phyloP scores from a whole-genome alignment of 148 eudicot species.

The Vaccinium darrowii region DNA sequence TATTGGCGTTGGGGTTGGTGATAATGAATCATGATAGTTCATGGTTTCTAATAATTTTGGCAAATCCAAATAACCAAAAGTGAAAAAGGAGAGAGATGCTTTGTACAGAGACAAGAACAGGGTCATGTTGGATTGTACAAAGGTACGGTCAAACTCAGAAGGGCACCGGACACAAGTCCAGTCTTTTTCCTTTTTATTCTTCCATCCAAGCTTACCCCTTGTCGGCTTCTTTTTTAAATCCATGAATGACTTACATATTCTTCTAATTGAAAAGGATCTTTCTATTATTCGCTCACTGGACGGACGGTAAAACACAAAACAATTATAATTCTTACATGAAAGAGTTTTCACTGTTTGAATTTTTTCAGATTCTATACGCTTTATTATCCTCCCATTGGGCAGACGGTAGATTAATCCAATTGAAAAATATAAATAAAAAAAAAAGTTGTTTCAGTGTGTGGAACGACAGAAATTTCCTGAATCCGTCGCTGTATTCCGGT shows the following conservation, averaged over 20 bases:
- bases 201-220: background rate
- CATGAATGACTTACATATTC: background rate
- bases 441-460: background rate
- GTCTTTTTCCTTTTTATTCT: background rate
- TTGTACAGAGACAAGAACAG: background rate
- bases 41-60: background rate
- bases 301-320: too few relatives aligned
- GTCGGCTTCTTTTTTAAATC: constrained; percentile 10
- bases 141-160: background rate
- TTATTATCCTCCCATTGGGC: too few relatives aligned
- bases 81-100: background rate
- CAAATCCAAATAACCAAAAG: background rate
- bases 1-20: background rate
- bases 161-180: background rate
- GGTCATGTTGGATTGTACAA: background rate
- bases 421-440: background rate
- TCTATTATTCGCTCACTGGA: too few relatives aligned
- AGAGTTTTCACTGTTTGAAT: too few relatives aligned
- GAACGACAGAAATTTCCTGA: background rate
- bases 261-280: background rate
- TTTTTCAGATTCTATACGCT: too few relatives aligned
- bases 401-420: too few relatives aligned
- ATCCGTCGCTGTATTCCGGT: background rate
- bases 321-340: too few relatives aligned
- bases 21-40: background rate